These are phyloP conservation scores for Exophiala aquamarina DNA, from an alignment of 2,329 filamentous ascomycete genomes.

Conservation along the genomic window DNA sequence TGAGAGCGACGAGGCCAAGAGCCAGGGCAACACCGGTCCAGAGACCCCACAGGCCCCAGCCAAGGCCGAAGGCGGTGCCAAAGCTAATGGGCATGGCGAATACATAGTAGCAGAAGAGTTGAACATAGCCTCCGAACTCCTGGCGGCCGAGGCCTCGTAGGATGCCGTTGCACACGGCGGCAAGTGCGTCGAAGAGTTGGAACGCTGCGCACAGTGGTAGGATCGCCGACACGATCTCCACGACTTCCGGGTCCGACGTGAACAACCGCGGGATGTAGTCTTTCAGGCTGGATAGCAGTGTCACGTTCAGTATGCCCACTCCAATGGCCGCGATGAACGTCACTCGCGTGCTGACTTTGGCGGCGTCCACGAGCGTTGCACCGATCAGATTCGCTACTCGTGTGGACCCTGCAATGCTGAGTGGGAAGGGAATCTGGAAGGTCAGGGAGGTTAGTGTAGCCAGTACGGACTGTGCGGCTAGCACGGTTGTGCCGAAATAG, in stretches of 20 bases:
- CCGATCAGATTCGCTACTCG: slow-evolving; percentile 91
- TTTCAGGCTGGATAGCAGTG: slow-evolving; percentile 66
- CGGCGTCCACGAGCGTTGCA: slow-evolving; percentile 76
- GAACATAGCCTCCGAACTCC: slow-evolving; percentile 85
- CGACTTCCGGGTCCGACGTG: slow-evolving; percentile 70
- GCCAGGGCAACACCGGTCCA: slow-evolving; percentile 80
- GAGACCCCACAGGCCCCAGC: slow-evolving; percentile 75
- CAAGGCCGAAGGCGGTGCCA: slow-evolving; percentile 71
- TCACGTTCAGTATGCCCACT: slow-evolving; percentile 77
- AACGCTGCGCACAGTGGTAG: slow-evolving; percentile 83
- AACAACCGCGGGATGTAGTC: slow-evolving; percentile 75
- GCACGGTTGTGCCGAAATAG: slow-evolving; percentile 73
- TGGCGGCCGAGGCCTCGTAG: slow-evolving; percentile 85
- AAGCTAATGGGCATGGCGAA: slow-evolving; percentile 84
- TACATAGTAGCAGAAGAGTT: slow-evolving; percentile 81
- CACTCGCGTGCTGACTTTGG: slow-evolving; percentile 77
- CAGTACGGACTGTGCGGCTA: slow-evolving; percentile 86
- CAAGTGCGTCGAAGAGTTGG: slow-evolving; percentile 83
- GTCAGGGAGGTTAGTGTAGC: slow-evolving; percentile 75
- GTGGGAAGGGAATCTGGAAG: slow-evolving; percentile 89
- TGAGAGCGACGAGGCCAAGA: slow-evolving; percentile 56
- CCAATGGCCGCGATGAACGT: slow-evolving; percentile 65
- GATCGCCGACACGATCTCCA: slow-evolving; percentile 65
- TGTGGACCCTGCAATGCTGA: slow-evolving; percentile 84
- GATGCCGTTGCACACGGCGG: slow-evolving; percentile 78